Base-by-base conservation (phyloP, 345 rosid species). In the Bretschneidera sinensis region DNA sequence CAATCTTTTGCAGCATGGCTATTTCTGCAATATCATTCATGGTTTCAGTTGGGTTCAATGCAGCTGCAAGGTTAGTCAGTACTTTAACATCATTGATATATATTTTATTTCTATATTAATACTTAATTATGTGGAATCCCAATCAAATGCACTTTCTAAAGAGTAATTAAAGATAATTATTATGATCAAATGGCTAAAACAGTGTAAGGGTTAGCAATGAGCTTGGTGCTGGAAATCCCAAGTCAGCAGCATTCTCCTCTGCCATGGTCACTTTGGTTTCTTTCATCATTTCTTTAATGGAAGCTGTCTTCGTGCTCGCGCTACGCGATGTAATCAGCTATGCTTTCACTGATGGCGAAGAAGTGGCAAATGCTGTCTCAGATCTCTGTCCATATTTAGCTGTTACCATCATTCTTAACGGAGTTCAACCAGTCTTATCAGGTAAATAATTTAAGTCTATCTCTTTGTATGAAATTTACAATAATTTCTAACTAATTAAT, bases 1-100 rank as follows among this genome's bases (percentile, higher is more conserved):
- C n/a, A n/a, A n/a, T n/a, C n/a, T n/a, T n/a, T n/a, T 55, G 76
- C 80, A 87, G 95, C 67, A 74, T 79, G 86, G 63, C 83, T 0
- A 63, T 87, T 67, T 49, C 55, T 9, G 90, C 88, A 17, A 28
- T 82, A 58, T 18, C 82, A 48, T 84, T 86, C 62, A 91, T 84
- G 90, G 82, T 91, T n/a, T 81, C 98, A 0, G 82, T 85, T 16
- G 98, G 98, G 17, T 91, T 91, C 76, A 91, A 88, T 53, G 96
- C 98, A 5, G 96, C 96, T 52, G 95, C 83, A 55, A 88, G 98
- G 96, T 88, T 75, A 23, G 71, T 22, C 1, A 39, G 4, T 11
- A 39, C 10, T 39, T 28, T 28, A 28, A 8, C 8, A 2, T 28
- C n/a, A n/a, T n/a, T n/a, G n/a, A n/a, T n/a, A n/a, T n/a, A n/a